Conservation (phyloP, 768 basidiomycete genomes). For the Leccinum incarnatum region DNA sequence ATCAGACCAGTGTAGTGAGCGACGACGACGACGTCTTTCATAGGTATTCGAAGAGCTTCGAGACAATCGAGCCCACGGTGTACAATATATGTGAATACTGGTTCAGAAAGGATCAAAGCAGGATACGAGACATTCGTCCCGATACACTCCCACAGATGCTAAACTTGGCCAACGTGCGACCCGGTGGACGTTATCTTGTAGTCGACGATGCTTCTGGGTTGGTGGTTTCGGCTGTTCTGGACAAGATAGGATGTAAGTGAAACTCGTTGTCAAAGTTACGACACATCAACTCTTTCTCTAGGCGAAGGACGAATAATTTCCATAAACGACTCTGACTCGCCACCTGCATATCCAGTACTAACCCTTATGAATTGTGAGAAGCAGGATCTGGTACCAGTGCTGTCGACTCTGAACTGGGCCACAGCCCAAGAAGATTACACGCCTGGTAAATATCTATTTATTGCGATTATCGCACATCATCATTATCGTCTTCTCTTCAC, state of each 20-base stretch:
- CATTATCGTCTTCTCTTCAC: conserved; percentile 1
- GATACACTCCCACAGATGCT: conserved; percentile 91
- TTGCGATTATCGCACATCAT: not conserved
- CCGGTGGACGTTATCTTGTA: conserved; percentile 83
- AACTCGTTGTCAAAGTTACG: not conserved
- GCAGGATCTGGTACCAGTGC: conserved; percentile 46
- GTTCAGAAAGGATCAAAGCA: conserved; percentile 77
- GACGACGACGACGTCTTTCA: not conserved
- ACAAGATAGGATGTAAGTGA: conserved; percentile 75
- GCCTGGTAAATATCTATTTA: conserved; percentile 45
- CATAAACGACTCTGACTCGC: conserved; percentile 87
- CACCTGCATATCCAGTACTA: conserved; percentile 86
- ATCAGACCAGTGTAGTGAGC: not conserved
- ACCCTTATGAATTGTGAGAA: conserved; percentile 82
- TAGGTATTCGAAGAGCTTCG: conserved; percentile 86
- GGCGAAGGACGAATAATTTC: conserved; percentile 80
- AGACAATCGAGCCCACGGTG: conserved; percentile 82
- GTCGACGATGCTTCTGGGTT: conserved; percentile 93
- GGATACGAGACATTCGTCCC: conserved; percentile 79
- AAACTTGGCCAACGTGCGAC: conserved; percentile 75
- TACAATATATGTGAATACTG: conserved; percentile 89
- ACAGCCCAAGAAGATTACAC: conserved; percentile 75
- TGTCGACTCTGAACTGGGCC: conserved; percentile 86
- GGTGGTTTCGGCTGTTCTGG: conserved; percentile 79
- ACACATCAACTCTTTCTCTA: conserved; percentile 27